These are phyloP conservation scores for Trichoderma lentiforme DNA, from an alignment of 2,329 filamentous ascomycete genomes.

Conservation along the genomic window DNA sequence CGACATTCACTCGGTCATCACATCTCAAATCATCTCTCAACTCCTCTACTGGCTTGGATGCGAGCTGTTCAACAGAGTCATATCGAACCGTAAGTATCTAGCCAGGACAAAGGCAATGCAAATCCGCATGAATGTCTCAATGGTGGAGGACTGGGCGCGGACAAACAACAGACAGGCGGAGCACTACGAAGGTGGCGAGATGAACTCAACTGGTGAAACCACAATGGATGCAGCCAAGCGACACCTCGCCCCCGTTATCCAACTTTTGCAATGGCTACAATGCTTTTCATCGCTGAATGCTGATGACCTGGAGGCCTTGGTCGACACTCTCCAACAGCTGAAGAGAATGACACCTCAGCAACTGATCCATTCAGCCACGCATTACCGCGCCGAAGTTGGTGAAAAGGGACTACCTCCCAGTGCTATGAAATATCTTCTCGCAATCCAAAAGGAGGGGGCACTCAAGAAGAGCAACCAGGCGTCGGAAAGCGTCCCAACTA, in stretches of 20 bases:
- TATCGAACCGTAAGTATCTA: constrained; percentile 92
- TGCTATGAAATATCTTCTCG: constrained; percentile 79
- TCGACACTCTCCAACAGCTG: constrained; percentile 85
- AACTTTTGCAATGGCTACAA: constrained; percentile 94
- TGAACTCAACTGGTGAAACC: constrained; percentile 77
- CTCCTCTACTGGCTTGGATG: constrained; percentile 94
- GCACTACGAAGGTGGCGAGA: constrained; percentile 91
- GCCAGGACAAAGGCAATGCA: constrained; percentile 99
- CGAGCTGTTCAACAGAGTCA: constrained; percentile 95
- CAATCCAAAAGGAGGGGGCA: constrained; percentile 72
- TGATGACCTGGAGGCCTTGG: constrained; percentile 83
- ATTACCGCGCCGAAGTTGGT: constrained; percentile 91
- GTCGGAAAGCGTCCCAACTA: constrained; percentile 44
- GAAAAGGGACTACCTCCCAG: constrained; percentile 89
- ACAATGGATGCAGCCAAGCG: constrained; percentile 79
- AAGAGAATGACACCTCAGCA: constrained; percentile 82
- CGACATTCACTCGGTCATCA: constrained; percentile 96
- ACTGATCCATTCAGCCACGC: constrained; percentile 84
- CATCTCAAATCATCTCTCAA: constrained; percentile 84
- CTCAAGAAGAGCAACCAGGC: constrained; percentile 52
- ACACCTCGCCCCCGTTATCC: constrained; percentile 86
- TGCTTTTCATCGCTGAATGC: constrained; percentile 87
- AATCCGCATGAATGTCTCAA: constrained; percentile 97
- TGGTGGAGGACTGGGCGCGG: constrained; percentile 92
- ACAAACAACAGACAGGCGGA: constrained; percentile 91